Conservation (phyloP, 106 monocot genomes). For the Agapanthus africanus region DNA sequence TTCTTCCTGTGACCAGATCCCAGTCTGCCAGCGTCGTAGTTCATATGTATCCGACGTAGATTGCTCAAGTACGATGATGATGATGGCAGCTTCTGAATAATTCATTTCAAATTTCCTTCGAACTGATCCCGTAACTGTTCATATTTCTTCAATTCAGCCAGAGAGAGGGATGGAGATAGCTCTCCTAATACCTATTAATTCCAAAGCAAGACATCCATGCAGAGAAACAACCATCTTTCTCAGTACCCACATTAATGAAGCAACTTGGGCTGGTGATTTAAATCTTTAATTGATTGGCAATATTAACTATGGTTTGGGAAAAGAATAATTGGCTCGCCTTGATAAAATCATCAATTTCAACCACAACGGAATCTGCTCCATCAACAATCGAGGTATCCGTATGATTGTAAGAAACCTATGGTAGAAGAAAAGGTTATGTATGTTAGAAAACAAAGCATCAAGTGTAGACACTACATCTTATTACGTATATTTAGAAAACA, state of each 20-base stretch:
- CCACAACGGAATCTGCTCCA: slow-evolving; percentile 46
- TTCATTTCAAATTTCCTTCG: slow-evolving; percentile 56
- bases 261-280: background rate
- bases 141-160: slow-evolving; percentile 68
- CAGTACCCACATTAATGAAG: background rate
- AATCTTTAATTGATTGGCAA: background rate
- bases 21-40: too few relatives aligned
- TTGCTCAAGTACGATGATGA: background rate
- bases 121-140: slow-evolving; percentile 62
- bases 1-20: background rate
- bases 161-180: slow-evolving; percentile 70
- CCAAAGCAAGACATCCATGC: background rate
- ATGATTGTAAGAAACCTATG: slow-evolving; percentile 37
- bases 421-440: too few relatives aligned
- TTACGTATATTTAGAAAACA: too few relatives aligned
- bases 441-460: too few relatives aligned
- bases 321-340: slow-evolving; percentile 38
- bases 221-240: background rate
- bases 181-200: slow-evolving; percentile 64
- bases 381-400: slow-evolving; percentile 19
- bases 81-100: background rate
- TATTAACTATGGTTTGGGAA: background rate
- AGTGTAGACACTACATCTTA: too few relatives aligned
- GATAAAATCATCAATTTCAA: slow-evolving; percentile 78
- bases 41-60: too few relatives aligned